Conservation (phyloP, 1,284 basidiomycete genomes). For the Apiotrichum mycotoxinovorans region DNA sequence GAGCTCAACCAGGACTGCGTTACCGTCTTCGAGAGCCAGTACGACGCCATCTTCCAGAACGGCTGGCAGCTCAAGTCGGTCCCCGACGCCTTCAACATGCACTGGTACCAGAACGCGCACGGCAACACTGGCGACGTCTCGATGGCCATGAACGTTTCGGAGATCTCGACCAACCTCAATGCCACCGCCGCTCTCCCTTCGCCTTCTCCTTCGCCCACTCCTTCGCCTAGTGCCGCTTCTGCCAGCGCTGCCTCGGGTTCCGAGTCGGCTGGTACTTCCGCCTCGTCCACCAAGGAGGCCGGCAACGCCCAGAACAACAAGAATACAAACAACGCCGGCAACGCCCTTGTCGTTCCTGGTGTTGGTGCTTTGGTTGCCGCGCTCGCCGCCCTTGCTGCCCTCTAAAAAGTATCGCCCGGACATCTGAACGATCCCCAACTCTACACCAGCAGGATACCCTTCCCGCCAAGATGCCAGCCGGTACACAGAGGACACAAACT, state of each 20-base stretch:
- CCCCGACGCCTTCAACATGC: conserved; percentile 37
- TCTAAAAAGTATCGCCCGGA: conserved; percentile 3
- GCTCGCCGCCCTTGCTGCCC: background rate
- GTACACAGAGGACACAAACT: no score
- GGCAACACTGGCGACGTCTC: conserved; percentile 27
- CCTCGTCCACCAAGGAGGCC: background rate
- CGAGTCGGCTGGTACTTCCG: no score
- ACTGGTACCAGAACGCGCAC: conserved; percentile 44
- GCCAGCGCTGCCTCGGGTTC: background rate
- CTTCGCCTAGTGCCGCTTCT: background rate
- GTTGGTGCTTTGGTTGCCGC: background rate
- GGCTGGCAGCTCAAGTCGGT: conserved; percentile 43
- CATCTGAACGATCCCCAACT: background rate
- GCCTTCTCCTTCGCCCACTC: background rate
- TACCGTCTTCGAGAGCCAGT: conserved; percentile 35
- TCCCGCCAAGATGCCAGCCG: no score
- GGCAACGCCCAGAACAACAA: conserved; percentile 3
- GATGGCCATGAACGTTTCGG: conserved; percentile 28
- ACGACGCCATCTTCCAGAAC: conserved; percentile 30
- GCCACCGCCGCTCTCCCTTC: background rate
- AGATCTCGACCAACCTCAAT: conserved; percentile 7
- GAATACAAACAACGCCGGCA: background rate
- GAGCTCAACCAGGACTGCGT: conserved; percentile 37
- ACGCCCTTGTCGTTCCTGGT: background rate
- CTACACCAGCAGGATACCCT: background rate